Evolutionary conservation across 768 basidiomycete genomes (phyloP), one percentile per base, ranked within the genome.

Genomic region (Russula sp.): DNA sequence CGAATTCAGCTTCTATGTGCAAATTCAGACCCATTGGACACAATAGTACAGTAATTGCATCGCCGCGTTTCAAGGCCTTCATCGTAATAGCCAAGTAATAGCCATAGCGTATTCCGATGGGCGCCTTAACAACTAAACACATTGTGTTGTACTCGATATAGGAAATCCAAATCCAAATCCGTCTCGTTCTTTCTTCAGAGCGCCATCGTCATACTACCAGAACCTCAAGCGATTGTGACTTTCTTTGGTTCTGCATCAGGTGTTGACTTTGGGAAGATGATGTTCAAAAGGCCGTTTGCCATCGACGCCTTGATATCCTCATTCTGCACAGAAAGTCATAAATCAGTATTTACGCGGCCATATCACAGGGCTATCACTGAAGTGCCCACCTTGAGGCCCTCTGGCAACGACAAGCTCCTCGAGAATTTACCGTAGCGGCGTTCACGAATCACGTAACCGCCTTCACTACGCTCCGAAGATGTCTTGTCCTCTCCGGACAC

Each of bases 241-340:
- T 74, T 80, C 75, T 77, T 79, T 22, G 81, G 77, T 20, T 74
- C 76, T 58, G 73, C 67, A 60, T 82, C 81, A 1, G 78, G 72
- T 6, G 75, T 71, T 3, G 75, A 70, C 73, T 77, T 80, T 18
- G 82, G 82, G 74, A 83, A 84, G 18, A 74, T 77, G 30, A 84
- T 74, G 1, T 74, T 75, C 65, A 84, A 70, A 20, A 84, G 67
- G 1, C 81, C 82, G 36, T 81, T 69, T 53, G 79, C 78, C 77
- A 83, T 79, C 40, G 70, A 72, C 1, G 83, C 82, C 59, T 76
- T 79, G 66, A 74, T 70, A 40, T 74, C 72, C 56, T 73, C 72
- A 14, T 46, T 66, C 73, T 73, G 55, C 38, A 48, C 22, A 10
- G 5, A 2, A 26, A 34, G 6, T 32, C 40, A 14, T 2, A 30